Evolutionary conservation across 345 rosid species (phyloP).

Genomic region (Psidium guajava): DNA sequence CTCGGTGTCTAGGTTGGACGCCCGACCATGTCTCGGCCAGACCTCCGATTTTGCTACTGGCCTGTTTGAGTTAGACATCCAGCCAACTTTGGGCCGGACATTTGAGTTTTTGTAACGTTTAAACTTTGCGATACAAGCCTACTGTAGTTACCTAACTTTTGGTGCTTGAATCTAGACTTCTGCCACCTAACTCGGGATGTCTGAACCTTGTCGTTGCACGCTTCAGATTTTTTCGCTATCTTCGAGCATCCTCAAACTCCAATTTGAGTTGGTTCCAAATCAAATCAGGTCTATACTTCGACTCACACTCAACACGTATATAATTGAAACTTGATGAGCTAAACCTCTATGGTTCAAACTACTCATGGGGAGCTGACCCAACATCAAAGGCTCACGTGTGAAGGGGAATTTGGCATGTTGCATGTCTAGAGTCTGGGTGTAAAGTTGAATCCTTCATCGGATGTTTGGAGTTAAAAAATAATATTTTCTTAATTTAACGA

Average conservation of each 20-base stretch:
- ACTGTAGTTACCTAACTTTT: neutral
- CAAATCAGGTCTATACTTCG: neutral
- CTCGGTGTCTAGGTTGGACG: neutral
- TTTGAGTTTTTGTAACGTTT: neutral
- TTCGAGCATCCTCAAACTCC: neutral
- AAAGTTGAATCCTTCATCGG: neutral
- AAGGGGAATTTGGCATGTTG: neutral
- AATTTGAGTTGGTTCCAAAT: neutral
- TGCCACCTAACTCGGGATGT: too few species aligned
- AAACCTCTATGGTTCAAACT: neutral
- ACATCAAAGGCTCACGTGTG: neutral
- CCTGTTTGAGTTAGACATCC: neutral
- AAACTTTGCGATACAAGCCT: neutral
- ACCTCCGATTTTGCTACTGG: neutral
- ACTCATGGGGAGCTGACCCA: neutral
- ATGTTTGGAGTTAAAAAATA: neutral
- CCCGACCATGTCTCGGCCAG: too few species aligned
- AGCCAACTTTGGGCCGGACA: neutral
- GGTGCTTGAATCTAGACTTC: too few species aligned
- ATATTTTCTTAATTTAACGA: neutral
- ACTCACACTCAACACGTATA: neutral
- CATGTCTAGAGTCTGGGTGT: neutral
- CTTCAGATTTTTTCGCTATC: neutral
- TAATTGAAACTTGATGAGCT: neutral
- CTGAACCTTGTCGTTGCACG: too few species aligned